phyloP scores from a whole-genome alignment of 495 filamentous ascomycete genomes.

The Thozetella sp. region DNA sequence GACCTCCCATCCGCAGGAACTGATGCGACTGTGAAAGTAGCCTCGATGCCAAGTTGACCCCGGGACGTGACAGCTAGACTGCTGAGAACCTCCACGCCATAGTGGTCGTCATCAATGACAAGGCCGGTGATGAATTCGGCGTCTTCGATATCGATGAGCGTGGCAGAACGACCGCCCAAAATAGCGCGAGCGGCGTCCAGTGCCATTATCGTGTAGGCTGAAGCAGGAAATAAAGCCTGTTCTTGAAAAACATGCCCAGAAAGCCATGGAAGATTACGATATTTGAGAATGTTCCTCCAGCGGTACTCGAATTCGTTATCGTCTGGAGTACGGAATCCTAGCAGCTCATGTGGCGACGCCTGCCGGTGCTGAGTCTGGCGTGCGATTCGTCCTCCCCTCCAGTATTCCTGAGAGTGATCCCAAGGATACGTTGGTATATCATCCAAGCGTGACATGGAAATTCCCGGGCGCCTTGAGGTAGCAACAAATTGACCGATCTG shows the following conservation, averaged over 20 bases:
- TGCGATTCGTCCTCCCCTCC: conserved; percentile 49
- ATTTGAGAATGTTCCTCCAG: conserved; percentile 48
- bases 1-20: conserved; percentile 29
- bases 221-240: conserved; percentile 41
- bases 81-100: conserved; percentile 48
- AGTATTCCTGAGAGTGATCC: conserved; percentile 47
- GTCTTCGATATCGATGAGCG: conserved; percentile 38
- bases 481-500: conserved; percentile 34
- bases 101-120: conserved; percentile 44
- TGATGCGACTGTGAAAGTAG: conserved; percentile 35
- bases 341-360: conserved; percentile 41
- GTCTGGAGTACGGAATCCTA: conserved; percentile 44
- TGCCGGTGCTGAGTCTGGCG: conserved; percentile 41
- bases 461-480: conserved; percentile 25
- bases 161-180: conserved; percentile 24
- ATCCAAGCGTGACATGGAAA: conserved; percentile 20
- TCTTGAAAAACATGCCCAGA: conserved; percentile 43
- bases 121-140: conserved; percentile 48
- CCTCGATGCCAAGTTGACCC: conserved; percentile 24
- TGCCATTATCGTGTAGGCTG: conserved; percentile 45
- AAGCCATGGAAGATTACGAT: conserved; percentile 43
- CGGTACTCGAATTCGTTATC: conserved; percentile 39
- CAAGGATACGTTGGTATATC: conserved; percentile 47
- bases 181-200: conserved; percentile 35
- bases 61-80: conserved; percentile 21